Conservation (phyloP, 208 protist genomes). For the Trypanosoma cruzi region DNA sequence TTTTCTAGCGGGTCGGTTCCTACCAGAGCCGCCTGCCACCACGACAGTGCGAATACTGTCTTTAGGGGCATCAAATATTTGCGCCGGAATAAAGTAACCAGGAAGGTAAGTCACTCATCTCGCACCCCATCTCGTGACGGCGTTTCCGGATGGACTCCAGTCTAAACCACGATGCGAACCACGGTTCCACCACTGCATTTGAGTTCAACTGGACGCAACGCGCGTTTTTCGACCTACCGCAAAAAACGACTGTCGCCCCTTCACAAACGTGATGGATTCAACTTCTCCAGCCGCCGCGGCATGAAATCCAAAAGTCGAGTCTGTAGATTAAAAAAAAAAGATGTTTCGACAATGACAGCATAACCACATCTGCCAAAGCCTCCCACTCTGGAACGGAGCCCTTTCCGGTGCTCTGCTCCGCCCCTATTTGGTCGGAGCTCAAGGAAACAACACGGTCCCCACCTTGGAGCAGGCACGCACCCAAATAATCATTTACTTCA, state of each 20-base stretch:
- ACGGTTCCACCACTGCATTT: constrained; percentile 17
- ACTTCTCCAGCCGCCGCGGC: constrained; percentile 24
- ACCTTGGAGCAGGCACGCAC: not conserved
- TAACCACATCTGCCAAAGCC: constrained; percentile 29
- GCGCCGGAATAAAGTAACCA: constrained; percentile 21
- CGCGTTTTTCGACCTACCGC: not conserved
- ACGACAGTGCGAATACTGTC: not conserved
- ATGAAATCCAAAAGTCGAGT: constrained; percentile 38
- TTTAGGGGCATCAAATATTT: not conserved
- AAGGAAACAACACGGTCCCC: not conserved
- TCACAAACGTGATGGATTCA: constrained; percentile 17
- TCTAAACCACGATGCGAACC: constrained; percentile 28
- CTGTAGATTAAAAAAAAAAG: constrained; percentile 31
- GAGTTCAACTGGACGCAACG: not conserved
- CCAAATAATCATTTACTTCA: constrained; percentile 17
- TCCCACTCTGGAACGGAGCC: constrained; percentile 22
- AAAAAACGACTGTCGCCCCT: not conserved
- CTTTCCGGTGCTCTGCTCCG: constrained; percentile 22
- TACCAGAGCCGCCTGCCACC: not conserved
- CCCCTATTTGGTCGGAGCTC: not conserved
- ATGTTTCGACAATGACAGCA: constrained; percentile 26
- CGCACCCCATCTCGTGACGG: constrained; percentile 6
- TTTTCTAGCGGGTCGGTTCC: not conserved
- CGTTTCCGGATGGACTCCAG: constrained; percentile 17
- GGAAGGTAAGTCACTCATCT: constrained; percentile 7